A percentile compares a stretch with the other conserved stretches of the same genome.
Evolutionary conservation across 192 early-diverging fungal species (phyloP).

Genomic region (Obelidium mucronatum): DNA sequence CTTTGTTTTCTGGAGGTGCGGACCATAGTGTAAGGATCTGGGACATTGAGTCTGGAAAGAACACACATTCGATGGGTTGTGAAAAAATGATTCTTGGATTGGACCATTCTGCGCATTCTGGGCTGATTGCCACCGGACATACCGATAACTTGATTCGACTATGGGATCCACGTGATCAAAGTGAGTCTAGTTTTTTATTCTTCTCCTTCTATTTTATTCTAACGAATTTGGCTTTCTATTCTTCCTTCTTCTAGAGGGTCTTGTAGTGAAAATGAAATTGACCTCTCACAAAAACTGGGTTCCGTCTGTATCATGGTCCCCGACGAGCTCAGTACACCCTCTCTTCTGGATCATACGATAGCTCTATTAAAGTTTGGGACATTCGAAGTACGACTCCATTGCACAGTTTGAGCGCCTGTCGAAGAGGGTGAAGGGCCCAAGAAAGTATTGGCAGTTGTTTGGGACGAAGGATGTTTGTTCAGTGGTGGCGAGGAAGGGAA

Average conservation of each 20-base stretch:
- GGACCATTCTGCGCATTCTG: constrained; percentile 72
- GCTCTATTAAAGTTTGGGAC: constrained; percentile 91
- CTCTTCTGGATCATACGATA: constrained; percentile 87
- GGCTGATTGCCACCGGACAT: constrained; percentile 88
- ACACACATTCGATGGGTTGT: constrained; percentile 82
- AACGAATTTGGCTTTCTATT: no score
- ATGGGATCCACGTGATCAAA: constrained; percentile 78
- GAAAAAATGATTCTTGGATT: constrained; percentile 83
- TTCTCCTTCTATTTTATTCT: no score
- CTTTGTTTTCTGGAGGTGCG: constrained; percentile 87
- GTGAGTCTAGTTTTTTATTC: no score
- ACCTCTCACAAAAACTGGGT: constrained; percentile 85
- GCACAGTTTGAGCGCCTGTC: constrained; percentile 70
- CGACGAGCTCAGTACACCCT: constrained; percentile 74
- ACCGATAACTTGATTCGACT: constrained; percentile 81
- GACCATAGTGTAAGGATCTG: constrained; percentile 93
- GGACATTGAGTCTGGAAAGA: constrained; percentile 82
- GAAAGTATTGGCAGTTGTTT: constrained; percentile 79
- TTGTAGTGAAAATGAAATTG: constrained; percentile 79
- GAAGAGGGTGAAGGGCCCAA: constrained; percentile 34
- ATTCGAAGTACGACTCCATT: constrained; percentile 85
- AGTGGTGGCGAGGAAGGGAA: constrained; percentile 80
- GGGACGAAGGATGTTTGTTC: constrained; percentile 68
- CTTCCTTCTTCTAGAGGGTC: constrained; percentile 50
- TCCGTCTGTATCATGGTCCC: constrained; percentile 84